These are phyloP conservation scores for Venturia aucupariae DNA, from an alignment of 2,329 filamentous ascomycete genomes.

Conservation along the genomic window DNA sequence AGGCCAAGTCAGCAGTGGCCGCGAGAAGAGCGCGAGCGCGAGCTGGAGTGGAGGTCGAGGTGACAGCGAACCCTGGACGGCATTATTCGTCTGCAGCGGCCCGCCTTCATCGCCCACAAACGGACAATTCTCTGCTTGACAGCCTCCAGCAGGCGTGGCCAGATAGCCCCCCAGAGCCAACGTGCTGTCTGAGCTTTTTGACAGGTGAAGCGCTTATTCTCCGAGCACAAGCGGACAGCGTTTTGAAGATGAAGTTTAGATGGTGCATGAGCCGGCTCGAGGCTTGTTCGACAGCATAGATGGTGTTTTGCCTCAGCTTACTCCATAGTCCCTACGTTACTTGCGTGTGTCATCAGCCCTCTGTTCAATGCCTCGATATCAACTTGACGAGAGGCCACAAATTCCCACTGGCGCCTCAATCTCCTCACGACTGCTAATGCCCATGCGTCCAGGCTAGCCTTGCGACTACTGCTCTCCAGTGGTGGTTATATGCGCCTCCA, in stretches of 20 bases:
- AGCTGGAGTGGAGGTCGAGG: neutral
- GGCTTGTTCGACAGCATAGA: constrained; percentile 6
- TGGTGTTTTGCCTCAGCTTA: constrained; percentile 8
- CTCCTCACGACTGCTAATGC: neutral
- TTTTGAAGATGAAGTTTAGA: constrained; percentile 13
- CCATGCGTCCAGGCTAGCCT: neutral
- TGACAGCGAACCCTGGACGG: constrained; percentile 11
- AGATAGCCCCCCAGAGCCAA: constrained; percentile 10
- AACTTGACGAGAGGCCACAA: neutral
- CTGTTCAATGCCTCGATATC: neutral
- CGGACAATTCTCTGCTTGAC: constrained; percentile 13
- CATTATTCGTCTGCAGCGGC: constrained; percentile 14
- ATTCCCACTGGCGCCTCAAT: neutral
- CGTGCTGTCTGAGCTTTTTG: constrained; percentile 15
- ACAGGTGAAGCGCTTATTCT: constrained; percentile 17
- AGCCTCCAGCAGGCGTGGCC: neutral
- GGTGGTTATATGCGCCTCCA: neutral
- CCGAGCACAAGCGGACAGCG: constrained; percentile 14
- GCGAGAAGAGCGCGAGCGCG: neutral
- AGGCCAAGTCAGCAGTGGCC: neutral
- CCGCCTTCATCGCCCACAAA: constrained; percentile 13
- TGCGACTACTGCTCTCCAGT: neutral
- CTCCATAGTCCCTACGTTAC: neutral
- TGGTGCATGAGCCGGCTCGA: constrained; percentile 14
- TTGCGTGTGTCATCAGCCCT: constrained; percentile 6